Conservation (phyloP, 208 protist genomes). For the Wallacemonas sp. region DNA sequence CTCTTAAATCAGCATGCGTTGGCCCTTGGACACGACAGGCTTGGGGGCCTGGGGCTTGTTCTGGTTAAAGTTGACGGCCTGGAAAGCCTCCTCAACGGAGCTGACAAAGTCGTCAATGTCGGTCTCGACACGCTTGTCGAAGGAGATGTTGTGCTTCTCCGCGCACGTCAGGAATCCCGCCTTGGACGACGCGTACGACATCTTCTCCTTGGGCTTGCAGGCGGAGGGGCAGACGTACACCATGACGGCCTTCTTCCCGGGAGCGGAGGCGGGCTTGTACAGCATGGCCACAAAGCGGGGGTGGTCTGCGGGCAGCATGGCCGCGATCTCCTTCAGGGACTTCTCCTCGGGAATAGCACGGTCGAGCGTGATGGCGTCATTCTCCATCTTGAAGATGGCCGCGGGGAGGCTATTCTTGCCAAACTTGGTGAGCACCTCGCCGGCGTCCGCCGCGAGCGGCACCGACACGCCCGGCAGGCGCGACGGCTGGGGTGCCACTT, state of each 20-base stretch:
- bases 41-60: constrained; percentile 16
- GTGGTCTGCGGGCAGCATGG: constrained; percentile 28
- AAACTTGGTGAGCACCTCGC: constrained; percentile 40
- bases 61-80: constrained; percentile 12
- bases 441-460: constrained; percentile 41
- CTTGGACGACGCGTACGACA: constrained; percentile 77
- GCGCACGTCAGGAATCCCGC: constrained; percentile 61
- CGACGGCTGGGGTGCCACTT: constrained; percentile 58
- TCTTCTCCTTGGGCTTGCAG: constrained; percentile 65
- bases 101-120: constrained; percentile 39
- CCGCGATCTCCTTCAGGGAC: constrained; percentile 18
- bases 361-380: constrained; percentile 27
- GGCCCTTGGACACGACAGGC: constrained; percentile 32
- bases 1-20: constrained; percentile 61
- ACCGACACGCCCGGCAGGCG: constrained; percentile 59
- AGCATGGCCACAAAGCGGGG: constrained; percentile 39
- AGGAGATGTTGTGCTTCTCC: constrained; percentile 39
- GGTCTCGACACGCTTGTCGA: constrained; percentile 56
- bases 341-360: constrained; percentile 14
- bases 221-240: constrained; percentile 72
- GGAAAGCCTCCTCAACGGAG: constrained; percentile 50
- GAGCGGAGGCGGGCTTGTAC: constrained; percentile 6
- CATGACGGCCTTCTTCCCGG: constrained; percentile 40
- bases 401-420: constrained; percentile 13
- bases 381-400: constrained; percentile 47